Evolutionary conservation across 202 grass and related monocot genomes (phyloP).

Genomic region (Miscanthus sacchariflorus): DNA sequence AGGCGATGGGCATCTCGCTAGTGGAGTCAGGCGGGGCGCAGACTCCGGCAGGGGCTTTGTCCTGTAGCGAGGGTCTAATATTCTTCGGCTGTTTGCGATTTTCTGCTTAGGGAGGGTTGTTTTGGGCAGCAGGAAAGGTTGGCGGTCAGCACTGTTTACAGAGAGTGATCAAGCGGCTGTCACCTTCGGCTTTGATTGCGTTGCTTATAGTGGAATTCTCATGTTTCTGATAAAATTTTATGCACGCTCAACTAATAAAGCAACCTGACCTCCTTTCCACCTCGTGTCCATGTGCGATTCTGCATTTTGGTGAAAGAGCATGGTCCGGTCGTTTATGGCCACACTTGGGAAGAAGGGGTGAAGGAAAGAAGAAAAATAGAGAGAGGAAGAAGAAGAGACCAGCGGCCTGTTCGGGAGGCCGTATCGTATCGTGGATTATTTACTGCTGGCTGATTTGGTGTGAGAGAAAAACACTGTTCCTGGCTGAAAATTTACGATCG

Average conservation of each 20-base stretch:
- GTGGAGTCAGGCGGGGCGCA: conserved; percentile 48
- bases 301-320: no score
- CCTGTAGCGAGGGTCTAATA: conserved; percentile 53
- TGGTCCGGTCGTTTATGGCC: no score
- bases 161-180: conserved; percentile 19
- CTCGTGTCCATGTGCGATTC: no score
- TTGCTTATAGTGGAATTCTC: conserved; percentile 25
- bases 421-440: no score
- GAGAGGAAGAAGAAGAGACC: no score
- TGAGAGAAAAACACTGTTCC: no score
- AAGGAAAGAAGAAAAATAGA: no score
- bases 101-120: neutral
- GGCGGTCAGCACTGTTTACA: neutral
- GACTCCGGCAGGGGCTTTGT: conserved; percentile 53
- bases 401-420: no score
- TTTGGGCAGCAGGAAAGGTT: neutral
- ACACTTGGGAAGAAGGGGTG: no score
- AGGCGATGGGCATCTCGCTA: conserved; percentile 58
- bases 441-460: no score
- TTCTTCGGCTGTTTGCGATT: conserved; percentile 29
- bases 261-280: neutral
- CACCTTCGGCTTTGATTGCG: conserved; percentile 34
- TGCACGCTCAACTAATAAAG: neutral
- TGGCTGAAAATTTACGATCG: no score
- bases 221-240: neutral